Evolutionary conservation across 257 asterid genomes (phyloP).

Genomic region (Vinca minor): DNA sequence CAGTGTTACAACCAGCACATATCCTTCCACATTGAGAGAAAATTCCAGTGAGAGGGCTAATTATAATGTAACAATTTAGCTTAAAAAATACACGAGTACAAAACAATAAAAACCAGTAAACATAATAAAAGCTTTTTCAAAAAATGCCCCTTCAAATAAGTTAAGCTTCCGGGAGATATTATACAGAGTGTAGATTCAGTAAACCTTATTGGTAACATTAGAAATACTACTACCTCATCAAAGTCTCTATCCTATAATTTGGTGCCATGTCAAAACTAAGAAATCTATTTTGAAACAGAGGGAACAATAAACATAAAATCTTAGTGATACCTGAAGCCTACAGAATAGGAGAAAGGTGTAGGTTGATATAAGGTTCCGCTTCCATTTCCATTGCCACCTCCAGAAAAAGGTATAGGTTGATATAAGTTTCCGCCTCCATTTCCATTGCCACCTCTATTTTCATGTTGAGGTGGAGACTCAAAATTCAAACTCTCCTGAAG

Average conservation of each 20-base stretch:
- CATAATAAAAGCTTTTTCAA: no score
- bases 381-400: no score
- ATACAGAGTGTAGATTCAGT: no score
- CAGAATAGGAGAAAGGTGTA: conserved; percentile 36
- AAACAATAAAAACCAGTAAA: no score
- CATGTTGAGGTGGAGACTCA: conserved; percentile 50
- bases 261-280: no score
- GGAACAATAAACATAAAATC: neutral
- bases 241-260: no score
- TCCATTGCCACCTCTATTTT: conserved; percentile 27
- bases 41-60: neutral
- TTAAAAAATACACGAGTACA: neutral
- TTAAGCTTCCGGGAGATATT: no score
- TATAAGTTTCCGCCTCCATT: conserved; percentile 32
- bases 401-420: conserved; percentile 44
- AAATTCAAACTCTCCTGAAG: conserved; percentile 59
- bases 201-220: no score
- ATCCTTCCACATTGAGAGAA: conserved; percentile 40
- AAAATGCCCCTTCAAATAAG: no score
- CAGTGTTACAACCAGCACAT: conserved; percentile 85
- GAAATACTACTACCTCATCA: no score
- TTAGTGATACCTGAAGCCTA: conserved; percentile 36
- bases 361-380: no score
- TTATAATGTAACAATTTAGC: neutral
- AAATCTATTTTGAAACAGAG: neutral